Evolutionary conservation across 345 rosid species (phyloP).

Genomic region (Rhodamnia argentea): DNA sequence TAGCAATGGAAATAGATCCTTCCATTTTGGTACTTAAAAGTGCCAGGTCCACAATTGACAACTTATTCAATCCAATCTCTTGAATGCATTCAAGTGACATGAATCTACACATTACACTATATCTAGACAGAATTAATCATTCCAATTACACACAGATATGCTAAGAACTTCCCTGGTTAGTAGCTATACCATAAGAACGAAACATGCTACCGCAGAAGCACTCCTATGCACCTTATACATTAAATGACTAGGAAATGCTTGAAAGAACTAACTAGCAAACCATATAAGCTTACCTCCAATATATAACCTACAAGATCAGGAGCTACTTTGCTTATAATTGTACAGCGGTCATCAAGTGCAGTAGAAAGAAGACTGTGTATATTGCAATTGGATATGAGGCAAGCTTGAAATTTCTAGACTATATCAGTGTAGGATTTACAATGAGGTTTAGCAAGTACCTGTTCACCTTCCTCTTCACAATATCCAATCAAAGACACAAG

Average conservation of each 20-base stretch:
- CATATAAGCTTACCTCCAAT: not conserved
- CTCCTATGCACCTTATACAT: not conserved
- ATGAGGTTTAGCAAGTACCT: slow-evolving; percentile 28
- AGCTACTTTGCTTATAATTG: not conserved
- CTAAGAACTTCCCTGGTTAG: not conserved
- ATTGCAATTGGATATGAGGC: slow-evolving; percentile 47
- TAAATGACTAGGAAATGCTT: not conserved
- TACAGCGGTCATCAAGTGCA: not conserved
- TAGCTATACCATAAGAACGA: not conserved
- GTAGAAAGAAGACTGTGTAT: not conserved
- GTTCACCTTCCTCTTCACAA: slow-evolving; percentile 89
- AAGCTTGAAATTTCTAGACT: not conserved
- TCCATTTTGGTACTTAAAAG: not conserved
- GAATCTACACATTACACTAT: not conserved
- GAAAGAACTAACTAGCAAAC: not conserved
- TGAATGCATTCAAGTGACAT: not conserved
- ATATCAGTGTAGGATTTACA: not conserved
- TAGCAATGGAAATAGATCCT: not conserved
- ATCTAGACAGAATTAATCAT: not conserved
- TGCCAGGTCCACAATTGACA: not conserved
- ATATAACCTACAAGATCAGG: not conserved
- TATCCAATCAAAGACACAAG: slow-evolving; percentile 81
- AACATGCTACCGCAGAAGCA: not conserved
- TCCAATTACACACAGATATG: not conserved
- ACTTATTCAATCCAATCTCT: not conserved